Evolutionary conservation across 139 green algal genomes (phyloP).

Genomic region (Micromonas commoda): DNA sequence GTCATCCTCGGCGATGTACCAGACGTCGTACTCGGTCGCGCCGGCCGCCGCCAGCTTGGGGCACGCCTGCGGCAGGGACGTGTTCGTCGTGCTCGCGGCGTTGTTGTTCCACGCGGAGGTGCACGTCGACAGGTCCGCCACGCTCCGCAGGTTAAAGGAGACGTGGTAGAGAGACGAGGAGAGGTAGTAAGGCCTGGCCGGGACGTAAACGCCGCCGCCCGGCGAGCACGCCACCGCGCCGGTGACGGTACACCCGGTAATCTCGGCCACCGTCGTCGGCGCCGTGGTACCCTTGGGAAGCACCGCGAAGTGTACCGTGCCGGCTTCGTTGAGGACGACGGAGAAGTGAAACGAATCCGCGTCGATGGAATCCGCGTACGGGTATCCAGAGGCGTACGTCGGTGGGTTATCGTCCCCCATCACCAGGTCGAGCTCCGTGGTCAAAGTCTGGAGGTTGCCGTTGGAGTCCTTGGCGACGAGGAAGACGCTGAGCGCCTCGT

Average conservation of each 20-base stretch:
- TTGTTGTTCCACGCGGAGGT: too few species aligned
- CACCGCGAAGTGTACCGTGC: not conserved
- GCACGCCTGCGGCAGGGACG: too few species aligned
- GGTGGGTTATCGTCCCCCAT: not conserved
- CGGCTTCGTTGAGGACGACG: not conserved
- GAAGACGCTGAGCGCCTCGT: not conserved
- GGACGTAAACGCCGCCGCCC: not conserved
- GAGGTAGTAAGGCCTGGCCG: not conserved
- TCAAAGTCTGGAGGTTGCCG: not conserved
- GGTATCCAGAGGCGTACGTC: not conserved
- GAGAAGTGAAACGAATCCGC: not conserved
- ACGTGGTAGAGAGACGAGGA: too few species aligned
- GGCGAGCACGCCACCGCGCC: not conserved
- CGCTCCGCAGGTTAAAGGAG: too few species aligned
- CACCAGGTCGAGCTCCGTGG: not conserved
- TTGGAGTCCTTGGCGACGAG: not conserved
- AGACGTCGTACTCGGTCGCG: slow-evolving; percentile 20
- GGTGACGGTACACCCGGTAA: not conserved
- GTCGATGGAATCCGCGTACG: not conserved
- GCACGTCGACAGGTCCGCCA: too few species aligned
- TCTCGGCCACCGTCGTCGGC: not conserved
- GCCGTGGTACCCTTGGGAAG: not conserved
- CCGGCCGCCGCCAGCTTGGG: too few species aligned
- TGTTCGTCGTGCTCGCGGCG: too few species aligned
- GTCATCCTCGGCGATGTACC: not conserved